Conservation (phyloP, 768 basidiomycete genomes). For the Rhodotorula taiwanensis region DNA sequence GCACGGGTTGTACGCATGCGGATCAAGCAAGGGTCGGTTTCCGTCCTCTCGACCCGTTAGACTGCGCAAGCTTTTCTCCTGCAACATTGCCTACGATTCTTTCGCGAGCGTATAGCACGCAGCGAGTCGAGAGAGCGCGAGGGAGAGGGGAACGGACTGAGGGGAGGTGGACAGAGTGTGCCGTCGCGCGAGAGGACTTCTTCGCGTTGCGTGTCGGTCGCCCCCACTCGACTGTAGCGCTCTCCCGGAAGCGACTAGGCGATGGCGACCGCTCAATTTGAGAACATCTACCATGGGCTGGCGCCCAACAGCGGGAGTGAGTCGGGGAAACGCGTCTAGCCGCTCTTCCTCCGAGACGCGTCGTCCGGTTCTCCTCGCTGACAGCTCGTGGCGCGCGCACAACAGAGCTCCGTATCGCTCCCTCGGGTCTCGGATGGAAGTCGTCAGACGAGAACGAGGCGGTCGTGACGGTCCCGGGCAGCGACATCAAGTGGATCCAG, state of each 20-base stretch:
- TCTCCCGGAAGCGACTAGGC: not conserved
- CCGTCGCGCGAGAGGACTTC: too few relatives aligned
- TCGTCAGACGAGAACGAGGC: conserved; percentile 58
- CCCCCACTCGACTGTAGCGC: not conserved
- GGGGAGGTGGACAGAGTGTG: too few relatives aligned
- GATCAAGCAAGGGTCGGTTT: too few relatives aligned
- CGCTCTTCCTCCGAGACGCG: not conserved
- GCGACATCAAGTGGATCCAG: conserved; percentile 77
- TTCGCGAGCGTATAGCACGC: too few relatives aligned
- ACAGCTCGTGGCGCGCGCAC: too few relatives aligned
- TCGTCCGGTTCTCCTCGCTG: not conserved
- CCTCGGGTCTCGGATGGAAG: conserved; percentile 91
- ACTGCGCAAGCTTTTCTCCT: too few relatives aligned
- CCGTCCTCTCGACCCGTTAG: too few relatives aligned
- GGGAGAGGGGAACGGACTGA: too few relatives aligned
- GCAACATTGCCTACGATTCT: too few relatives aligned
- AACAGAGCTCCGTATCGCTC: conserved; percentile 64
- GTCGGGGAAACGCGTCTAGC: too few relatives aligned
- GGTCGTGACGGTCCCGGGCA: conserved; percentile 56
- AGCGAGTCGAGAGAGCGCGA: too few relatives aligned
- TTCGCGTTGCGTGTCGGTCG: not conserved
- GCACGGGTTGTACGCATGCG: too few relatives aligned
- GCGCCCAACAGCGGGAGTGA: conserved; percentile 69
- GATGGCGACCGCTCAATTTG: conserved; percentile 65
- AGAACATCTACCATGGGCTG: conserved; percentile 70